Conservation (phyloP, 1,284 basidiomycete genomes). For the Coriolopsis trogii region DNA sequence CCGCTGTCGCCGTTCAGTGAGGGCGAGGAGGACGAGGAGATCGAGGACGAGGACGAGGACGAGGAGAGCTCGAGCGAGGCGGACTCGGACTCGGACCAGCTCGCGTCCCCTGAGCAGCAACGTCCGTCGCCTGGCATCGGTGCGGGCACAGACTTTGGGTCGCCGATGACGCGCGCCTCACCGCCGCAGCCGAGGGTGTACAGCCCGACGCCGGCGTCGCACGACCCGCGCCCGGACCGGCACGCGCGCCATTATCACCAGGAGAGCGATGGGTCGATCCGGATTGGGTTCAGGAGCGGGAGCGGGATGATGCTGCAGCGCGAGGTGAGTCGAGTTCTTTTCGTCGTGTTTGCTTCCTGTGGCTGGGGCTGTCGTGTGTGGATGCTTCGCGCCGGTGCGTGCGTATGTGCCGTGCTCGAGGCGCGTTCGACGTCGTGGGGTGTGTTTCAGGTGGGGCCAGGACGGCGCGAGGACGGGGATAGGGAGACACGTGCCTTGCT, state of each 20-base stretch:
- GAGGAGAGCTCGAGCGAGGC: neutral
- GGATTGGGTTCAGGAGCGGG: constrained; percentile 3
- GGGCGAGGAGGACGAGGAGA: neutral
- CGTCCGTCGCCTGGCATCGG: neutral
- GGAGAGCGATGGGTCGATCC: constrained; percentile 14
- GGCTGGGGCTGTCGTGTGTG: too few species aligned
- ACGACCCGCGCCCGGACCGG: neutral
- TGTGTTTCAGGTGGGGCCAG: too few species aligned
- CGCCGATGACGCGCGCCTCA: too few species aligned
- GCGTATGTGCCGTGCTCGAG: too few species aligned
- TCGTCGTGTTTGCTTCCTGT: too few species aligned
- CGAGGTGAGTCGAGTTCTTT: neutral
- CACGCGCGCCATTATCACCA: constrained; percentile 3
- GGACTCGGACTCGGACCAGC: constrained; percentile 15
- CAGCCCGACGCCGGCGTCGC: constrained; percentile 11
- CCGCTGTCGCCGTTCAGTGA: constrained; percentile 9
- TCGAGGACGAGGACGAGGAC: too few species aligned
- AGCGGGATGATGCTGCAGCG: too few species aligned
- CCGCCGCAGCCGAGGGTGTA: constrained; percentile 14
- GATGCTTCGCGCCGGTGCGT: too few species aligned
- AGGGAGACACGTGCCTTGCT: too few species aligned
- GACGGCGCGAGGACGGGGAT: too few species aligned
- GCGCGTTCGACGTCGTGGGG: too few species aligned
- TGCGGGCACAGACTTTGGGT: too few species aligned
- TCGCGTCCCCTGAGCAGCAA: constrained; percentile 19